phyloP scores from a whole-genome alignment of 805 yeast species.

The Scheffersomyces coipomensis region DNA sequence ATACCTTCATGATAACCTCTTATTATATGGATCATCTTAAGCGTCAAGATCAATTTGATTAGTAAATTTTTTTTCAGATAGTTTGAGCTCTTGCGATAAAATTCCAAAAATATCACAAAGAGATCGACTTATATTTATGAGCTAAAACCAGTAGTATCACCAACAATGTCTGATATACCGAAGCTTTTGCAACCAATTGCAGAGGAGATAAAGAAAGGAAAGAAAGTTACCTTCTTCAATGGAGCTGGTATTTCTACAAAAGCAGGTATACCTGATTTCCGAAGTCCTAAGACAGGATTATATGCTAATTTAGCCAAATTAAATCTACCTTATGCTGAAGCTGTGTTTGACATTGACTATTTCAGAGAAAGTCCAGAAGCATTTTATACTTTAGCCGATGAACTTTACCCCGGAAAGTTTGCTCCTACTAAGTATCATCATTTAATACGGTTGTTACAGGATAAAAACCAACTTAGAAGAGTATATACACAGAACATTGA shows the following conservation, averaged over 20 bases:
- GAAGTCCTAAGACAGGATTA: slow-evolving; percentile 87
- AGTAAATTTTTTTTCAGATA: too few relatives aligned
- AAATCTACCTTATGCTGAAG: slow-evolving; percentile 88
- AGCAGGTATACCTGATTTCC: slow-evolving; percentile 94
- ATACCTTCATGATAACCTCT: too few relatives aligned
- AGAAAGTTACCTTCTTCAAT: slow-evolving; percentile 61
- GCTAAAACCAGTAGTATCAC: not conserved
- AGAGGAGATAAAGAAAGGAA: slow-evolving; percentile 27
- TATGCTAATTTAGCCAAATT: slow-evolving; percentile 76
- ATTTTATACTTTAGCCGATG: slow-evolving; percentile 80
- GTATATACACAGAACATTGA: slow-evolving; percentile 93
- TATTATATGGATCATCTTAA: too few relatives aligned
- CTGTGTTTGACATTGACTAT: slow-evolving; percentile 88
- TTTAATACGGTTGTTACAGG: slow-evolving; percentile 66
- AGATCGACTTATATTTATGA: too few relatives aligned
- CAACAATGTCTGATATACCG: slow-evolving; percentile 3
- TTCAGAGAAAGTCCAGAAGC: slow-evolving; percentile 77
- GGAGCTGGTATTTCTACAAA: slow-evolving; percentile 96
- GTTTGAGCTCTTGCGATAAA: too few relatives aligned
- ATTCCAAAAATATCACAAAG: too few relatives aligned
- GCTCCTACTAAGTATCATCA: slow-evolving; percentile 81
- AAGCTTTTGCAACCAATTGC: slow-evolving; percentile 24
- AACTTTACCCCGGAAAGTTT: slow-evolving; percentile 85
- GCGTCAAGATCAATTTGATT: too few relatives aligned
- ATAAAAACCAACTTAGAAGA: slow-evolving; percentile 58